Evolutionary conservation across 164 flowering plant genomes (phyloP), one percentile per base, ranked within the genome.

Genomic region (Tetracentron sinense): DNA sequence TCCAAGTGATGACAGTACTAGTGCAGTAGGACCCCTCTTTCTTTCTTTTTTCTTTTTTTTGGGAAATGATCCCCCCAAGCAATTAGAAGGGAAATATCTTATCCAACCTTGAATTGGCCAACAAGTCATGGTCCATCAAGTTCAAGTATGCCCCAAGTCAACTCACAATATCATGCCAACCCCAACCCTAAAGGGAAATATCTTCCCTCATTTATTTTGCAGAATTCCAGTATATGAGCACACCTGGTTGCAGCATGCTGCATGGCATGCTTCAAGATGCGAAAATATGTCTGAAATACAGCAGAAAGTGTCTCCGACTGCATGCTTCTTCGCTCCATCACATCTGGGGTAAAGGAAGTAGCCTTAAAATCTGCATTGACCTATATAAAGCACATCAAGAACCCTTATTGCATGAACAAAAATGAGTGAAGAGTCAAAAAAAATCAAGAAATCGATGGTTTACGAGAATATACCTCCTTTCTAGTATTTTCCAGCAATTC

Each of bases 221-320:
- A 4, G 8, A 42, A 42, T 33, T 31, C 15, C 50, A 63, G 50
- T 44, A 20, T 29, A 17, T 14, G 54, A 42, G 55, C 72, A 67
- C 7, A 87, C 96, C 87, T 84, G 59, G 63, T 53, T 47, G 54
- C 42, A 50, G 65, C 57, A 33, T 81, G 58, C 42, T 72, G 77
- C 81, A 83, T 64, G 6, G 90, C 56, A 62, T 82, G 81, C 74
- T 83, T 94, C 73, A 94, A 70, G 30, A 94, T 77, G 20, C 99
- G 97, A 54, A 94, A 94, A 65, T 85, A 91, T 62, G 85, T 94
- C 69, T 88, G 77, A 71, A 94, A 94, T 27, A 94, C 87, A 73
- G 92, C 83, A 67, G 97, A 79, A 54, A 94, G 95, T 16, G 90
- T 83, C 64, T 83, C 86, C 4, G 99, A 61, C 72, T 94, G 99